Conservation (phyloP, 768 basidiomycete genomes). For the Tylopilus felleus region DNA sequence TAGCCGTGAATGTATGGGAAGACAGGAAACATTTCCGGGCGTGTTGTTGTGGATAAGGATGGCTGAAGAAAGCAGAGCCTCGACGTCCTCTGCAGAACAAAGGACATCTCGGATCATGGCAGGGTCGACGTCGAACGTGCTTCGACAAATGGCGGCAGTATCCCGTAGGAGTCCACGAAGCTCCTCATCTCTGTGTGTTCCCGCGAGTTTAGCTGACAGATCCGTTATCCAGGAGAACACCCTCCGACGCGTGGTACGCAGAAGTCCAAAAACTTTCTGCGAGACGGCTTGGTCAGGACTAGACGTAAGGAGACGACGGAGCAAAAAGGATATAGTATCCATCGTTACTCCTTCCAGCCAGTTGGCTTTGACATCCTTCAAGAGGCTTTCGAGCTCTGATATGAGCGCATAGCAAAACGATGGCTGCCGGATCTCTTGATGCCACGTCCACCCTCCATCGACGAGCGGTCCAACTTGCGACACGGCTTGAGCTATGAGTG, state of each 20-base stretch:
- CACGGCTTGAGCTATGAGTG: slow-evolving; percentile 40
- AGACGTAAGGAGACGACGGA: slow-evolving; percentile 35
- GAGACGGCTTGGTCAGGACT: slow-evolving; percentile 11
- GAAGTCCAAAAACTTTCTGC: slow-evolving; percentile 19
- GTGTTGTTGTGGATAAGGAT: slow-evolving; percentile 33
- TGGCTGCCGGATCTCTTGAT: slow-evolving; percentile 9
- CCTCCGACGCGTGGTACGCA: slow-evolving; percentile 31
- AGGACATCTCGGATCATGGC: slow-evolving; percentile 10
- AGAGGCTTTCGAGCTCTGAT: slow-evolving; percentile 30
- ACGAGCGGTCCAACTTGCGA: slow-evolving; percentile 38
- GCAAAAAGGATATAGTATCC: slow-evolving; percentile 32
- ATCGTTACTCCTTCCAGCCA: slow-evolving; percentile 38
- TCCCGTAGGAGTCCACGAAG: slow-evolving; percentile 14
- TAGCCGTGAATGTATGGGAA: slow-evolving; percentile 6
- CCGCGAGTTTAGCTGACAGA: slow-evolving; percentile 22
- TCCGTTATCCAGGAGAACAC: slow-evolving; percentile 37
- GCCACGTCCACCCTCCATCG: slow-evolving; percentile 6
- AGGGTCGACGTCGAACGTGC: slow-evolving; percentile 29
- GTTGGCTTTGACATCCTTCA: slow-evolving; percentile 32
- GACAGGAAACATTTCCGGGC: slow-evolving; percentile 3
- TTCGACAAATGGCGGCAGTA: slow-evolving; percentile 19
- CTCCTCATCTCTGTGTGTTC: neutral
- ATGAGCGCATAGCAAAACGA: slow-evolving; percentile 28
- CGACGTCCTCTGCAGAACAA: slow-evolving; percentile 21
- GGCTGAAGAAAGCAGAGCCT: slow-evolving; percentile 31